Conservation (phyloP, 768 basidiomycete species). For the Collybia mongolica region DNA sequence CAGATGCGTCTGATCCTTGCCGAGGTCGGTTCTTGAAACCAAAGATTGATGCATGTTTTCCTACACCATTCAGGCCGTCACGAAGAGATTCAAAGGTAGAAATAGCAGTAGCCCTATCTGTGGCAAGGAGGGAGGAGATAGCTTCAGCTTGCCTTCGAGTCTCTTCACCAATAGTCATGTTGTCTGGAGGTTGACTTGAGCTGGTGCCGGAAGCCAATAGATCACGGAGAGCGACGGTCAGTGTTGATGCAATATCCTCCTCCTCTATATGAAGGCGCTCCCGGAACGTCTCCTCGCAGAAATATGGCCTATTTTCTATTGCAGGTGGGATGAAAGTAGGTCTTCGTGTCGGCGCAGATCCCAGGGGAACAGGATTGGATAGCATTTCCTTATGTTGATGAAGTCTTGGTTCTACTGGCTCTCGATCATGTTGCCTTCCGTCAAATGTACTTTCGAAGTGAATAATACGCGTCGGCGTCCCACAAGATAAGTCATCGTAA, state of each 20-base stretch:
- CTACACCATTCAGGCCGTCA: conserved; percentile 21
- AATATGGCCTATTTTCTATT: background rate
- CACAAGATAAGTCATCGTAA: conserved; percentile 12
- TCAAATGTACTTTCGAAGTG: conserved; percentile 11
- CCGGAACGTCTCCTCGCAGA: conserved; percentile 14
- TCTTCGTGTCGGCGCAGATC: too few species aligned
- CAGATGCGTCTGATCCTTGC: conserved; percentile 29
- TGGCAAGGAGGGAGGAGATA: background rate
- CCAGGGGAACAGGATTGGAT: too few species aligned
- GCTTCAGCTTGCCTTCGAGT: background rate
- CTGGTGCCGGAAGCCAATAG: background rate
- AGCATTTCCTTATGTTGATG: too few species aligned
- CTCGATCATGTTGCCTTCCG: conserved; percentile 1
- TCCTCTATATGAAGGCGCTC: conserved; percentile 24
- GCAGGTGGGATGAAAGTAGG: background rate
- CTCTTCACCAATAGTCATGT: too few species aligned
- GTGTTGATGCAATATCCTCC: conserved; percentile 23
- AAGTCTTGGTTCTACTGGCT: background rate
- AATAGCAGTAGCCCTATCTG: conserved; percentile 12
- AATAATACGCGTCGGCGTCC: conserved; percentile 12
- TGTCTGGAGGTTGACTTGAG: background rate
- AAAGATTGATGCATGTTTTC: conserved; percentile 8
- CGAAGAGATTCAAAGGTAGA: conserved; percentile 22
- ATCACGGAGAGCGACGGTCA: conserved; percentile 17
- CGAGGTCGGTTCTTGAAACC: conserved; percentile 17